Evolutionary conservation across 2,329 filamentous ascomycete genomes (phyloP), one percentile per base, ranked within the genome.

Genomic region (Hawksworthiomyces lignivorus): DNA sequence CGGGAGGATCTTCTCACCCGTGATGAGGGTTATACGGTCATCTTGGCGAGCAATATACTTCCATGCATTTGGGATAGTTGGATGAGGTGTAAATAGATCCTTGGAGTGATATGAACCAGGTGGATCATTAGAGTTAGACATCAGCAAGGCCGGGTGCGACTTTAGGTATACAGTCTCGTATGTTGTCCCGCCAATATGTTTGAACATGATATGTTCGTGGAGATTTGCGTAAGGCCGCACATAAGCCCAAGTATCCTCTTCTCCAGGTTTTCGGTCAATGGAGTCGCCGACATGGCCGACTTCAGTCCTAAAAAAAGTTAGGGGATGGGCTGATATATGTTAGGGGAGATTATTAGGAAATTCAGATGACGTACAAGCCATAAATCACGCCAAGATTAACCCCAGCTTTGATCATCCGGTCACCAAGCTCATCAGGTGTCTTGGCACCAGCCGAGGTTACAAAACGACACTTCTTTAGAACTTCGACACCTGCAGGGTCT

Each of bases 371-470:
- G 48, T 49, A 65, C 63, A 63, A 40, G 27, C 64, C 64, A 47
- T 66, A 65, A n/a, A 62, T 57, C 0, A 62, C 57, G 0, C 61
- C 62, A 4, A 77, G 53, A 36, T 72, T 65, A 2, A 77, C 69
- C 1, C 71, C 71, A 6, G 61, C 60, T 2, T 59, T 55, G 5
- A 72, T 65, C 5, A 77, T 53, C 26, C 56, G 53, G 49, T 75
- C 64, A 0, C 73, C 73, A 2, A 77, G 54, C 5, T 69, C 67
- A 46, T 77, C 70, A 0, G 73, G 73, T 46, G 68, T 73, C 21
- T 67, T 63, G 29, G 70, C 72, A 2, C 73, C 73, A 10, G 65
- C 71, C 33, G 67, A 73, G 46, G 69, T 60, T 19, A 76, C 70
- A 4, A 70, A 53, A 36, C 68, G 63, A 20, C 67, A 59, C 12